Evolutionary conservation across 1,139 yeast genomes (phyloP).

Genomic region (Saccharomyces pastorianus): DNA sequence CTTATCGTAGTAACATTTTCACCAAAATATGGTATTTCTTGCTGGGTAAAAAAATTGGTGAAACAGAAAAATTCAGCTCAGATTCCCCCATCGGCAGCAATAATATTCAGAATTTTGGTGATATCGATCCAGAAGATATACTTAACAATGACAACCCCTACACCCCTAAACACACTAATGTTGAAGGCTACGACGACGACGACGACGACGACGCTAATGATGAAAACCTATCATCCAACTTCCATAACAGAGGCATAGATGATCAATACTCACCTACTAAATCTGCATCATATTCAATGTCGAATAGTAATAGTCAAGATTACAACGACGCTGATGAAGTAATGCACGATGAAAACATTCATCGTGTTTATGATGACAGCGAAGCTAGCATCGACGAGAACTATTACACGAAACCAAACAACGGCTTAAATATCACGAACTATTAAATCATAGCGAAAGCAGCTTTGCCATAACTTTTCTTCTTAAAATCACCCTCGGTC

Average conservation of each 20-base stretch:
- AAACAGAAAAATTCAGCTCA: constrained; percentile 1
- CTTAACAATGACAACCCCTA: not conserved
- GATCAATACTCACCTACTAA: not conserved
- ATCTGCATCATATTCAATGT: not conserved
- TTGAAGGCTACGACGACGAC: constrained; percentile 1
- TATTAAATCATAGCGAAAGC: not conserved
- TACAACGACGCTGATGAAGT: not conserved
- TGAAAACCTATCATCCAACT: not conserved
- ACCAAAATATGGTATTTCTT: constrained; percentile 2
- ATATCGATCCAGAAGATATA: constrained; percentile 1
- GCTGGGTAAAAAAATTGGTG: constrained; percentile 2
- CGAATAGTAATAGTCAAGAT: not conserved
- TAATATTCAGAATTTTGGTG: not conserved
- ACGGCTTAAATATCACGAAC: not conserved
- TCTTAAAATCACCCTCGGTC: not conserved
- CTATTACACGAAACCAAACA: not conserved
- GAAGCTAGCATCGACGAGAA: not conserved
- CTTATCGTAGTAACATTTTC: constrained; percentile 14
- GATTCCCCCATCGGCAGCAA: constrained; percentile 2
- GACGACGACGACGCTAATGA: constrained; percentile 2
- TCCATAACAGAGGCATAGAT: not conserved
- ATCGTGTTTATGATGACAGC: not conserved
- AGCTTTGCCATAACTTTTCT: not conserved
- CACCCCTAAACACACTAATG: not conserved
- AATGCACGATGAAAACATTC: not conserved